phyloP scores from a whole-genome alignment of 2,329 filamentous ascomycete genomes.

The Ilyonectria sp. region DNA sequence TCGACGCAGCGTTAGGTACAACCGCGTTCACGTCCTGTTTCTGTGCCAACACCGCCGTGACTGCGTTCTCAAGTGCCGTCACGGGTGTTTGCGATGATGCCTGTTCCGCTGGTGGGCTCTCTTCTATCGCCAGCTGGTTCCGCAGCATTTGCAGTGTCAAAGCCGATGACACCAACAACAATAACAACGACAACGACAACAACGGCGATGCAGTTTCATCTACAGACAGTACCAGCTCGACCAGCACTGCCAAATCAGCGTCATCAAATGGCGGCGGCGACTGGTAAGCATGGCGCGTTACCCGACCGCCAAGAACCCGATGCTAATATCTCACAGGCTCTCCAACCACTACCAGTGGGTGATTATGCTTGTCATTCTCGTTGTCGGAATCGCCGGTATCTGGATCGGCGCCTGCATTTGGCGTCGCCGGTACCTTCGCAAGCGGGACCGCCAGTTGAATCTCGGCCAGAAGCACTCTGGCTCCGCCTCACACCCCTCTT shows the following conservation, averaged over 20 bases:
- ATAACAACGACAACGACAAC: constrained; percentile 32
- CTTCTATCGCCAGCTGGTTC: constrained; percentile 79
- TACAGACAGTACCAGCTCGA: constrained; percentile 24
- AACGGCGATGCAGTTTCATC: constrained; percentile 25
- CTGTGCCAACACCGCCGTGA: constrained; percentile 75
- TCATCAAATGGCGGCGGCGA: constrained; percentile 54
- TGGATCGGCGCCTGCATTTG: constrained; percentile 79
- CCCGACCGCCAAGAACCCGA: not conserved
- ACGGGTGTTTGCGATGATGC: constrained; percentile 73
- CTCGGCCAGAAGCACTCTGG: constrained; percentile 57
- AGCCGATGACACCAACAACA: constrained; percentile 35
- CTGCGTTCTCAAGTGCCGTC: constrained; percentile 69
- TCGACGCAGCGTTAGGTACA: constrained; percentile 60
- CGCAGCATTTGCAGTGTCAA: constrained; percentile 72
- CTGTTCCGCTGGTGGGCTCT: constrained; percentile 66
- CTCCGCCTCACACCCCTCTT: constrained; percentile 54
- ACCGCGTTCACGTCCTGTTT: constrained; percentile 79
- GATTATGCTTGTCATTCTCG: constrained; percentile 82
- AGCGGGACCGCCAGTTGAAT: constrained; percentile 69
- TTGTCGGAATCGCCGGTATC: constrained; percentile 77
- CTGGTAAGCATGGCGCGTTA: constrained; percentile 59
- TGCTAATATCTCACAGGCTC: constrained; percentile 65
- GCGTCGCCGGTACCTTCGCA: constrained; percentile 81
- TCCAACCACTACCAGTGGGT: constrained; percentile 84
- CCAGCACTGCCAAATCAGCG: constrained; percentile 29